Evolutionary conservation across 2,329 filamentous ascomycete species (phyloP).

Genomic region (Penicillium sp.): DNA sequence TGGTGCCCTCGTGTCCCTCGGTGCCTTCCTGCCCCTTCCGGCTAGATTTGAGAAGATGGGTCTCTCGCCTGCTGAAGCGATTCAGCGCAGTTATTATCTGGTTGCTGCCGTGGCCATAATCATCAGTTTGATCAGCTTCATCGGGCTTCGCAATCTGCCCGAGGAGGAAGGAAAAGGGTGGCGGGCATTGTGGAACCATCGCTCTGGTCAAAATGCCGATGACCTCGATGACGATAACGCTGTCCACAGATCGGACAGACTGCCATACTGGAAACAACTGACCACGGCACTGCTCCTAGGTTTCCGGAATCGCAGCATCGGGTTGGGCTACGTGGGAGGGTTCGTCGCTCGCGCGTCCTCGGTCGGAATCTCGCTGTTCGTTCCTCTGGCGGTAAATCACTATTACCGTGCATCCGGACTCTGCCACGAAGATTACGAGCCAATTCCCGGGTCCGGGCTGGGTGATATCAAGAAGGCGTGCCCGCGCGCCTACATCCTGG

Average conservation of each 20-base stretch:
- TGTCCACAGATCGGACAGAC: neutral
- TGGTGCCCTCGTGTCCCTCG: slow-evolving; percentile 81
- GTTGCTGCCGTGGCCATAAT: slow-evolving; percentile 72
- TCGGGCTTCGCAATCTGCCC: slow-evolving; percentile 68
- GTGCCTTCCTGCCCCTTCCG: slow-evolving; percentile 82
- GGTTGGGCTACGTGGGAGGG: slow-evolving; percentile 85
- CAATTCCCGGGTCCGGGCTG: slow-evolving; percentile 31
- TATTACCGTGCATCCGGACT: slow-evolving; percentile 82
- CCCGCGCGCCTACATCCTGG: slow-evolving; percentile 80
- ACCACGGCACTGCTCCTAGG: slow-evolving; percentile 68
- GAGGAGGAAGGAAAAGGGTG: slow-evolving; percentile 80
- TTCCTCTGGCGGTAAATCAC: slow-evolving; percentile 88
- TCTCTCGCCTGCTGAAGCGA: slow-evolving; percentile 71
- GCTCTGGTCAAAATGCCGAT: slow-evolving; percentile 3
- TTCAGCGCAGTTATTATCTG: slow-evolving; percentile 84
- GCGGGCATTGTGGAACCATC: slow-evolving; percentile 50
- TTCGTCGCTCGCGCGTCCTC: slow-evolving; percentile 94
- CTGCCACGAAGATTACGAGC: slow-evolving; percentile 58
- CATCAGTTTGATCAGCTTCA: slow-evolving; percentile 73
- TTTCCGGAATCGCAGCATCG: slow-evolving; percentile 74
- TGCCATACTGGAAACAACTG: slow-evolving; percentile 56
- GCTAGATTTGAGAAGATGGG: slow-evolving; percentile 73
- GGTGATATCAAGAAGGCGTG: slow-evolving; percentile 81
- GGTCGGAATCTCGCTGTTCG: slow-evolving; percentile 91
- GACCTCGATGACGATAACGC: slow-evolving; percentile 4